Evolutionary conservation across 495 filamentous ascomycete genomes (phyloP).

Genomic region (Aspergillus haitiensis): DNA sequence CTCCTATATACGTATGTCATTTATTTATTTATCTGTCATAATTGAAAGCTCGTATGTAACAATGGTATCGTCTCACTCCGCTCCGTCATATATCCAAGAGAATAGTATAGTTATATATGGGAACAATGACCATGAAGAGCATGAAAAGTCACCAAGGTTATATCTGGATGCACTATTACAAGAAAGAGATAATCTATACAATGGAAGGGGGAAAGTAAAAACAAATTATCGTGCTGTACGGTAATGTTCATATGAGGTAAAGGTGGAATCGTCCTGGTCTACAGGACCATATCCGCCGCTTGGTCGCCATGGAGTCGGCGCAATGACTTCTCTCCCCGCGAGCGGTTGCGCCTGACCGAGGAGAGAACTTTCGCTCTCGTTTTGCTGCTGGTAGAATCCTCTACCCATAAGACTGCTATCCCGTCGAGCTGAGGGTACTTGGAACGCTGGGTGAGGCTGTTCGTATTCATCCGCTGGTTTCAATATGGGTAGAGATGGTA

Average conservation of each 20-base stretch:
- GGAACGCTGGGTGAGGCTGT: conserved; percentile 42
- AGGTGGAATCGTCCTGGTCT: conserved; percentile 37
- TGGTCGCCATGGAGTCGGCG: conserved; percentile 48
- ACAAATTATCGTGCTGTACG: conserved; percentile 25
- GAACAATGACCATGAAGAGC: conserved; percentile 2
- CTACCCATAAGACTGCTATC: conserved; percentile 27
- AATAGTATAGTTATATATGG: not conserved
- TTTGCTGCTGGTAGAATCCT: conserved; percentile 36
- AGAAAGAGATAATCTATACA: conserved; percentile 4
- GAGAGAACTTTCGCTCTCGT: conserved; percentile 49
- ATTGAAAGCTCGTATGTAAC: not conserved
- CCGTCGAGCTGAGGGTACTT: conserved; percentile 32
- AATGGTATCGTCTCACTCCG: conserved; percentile 12
- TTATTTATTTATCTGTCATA: not conserved
- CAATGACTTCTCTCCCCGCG: conserved; percentile 26
- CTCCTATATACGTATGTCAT: not conserved
- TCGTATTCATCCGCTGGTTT: conserved; percentile 34
- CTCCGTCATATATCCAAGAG: conserved; percentile 8
- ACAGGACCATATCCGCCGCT: conserved; percentile 49
- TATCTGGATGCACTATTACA: conserved; percentile 1
- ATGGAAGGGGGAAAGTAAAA: conserved; percentile 5
- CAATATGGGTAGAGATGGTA: conserved; percentile 32
- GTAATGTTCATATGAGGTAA: conserved; percentile 47
- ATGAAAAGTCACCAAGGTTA: not conserved
- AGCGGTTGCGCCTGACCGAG: conserved; percentile 45